phyloP scores from a whole-genome alignment of 495 filamentous ascomycete genomes.

The Aspergillus diversus region DNA sequence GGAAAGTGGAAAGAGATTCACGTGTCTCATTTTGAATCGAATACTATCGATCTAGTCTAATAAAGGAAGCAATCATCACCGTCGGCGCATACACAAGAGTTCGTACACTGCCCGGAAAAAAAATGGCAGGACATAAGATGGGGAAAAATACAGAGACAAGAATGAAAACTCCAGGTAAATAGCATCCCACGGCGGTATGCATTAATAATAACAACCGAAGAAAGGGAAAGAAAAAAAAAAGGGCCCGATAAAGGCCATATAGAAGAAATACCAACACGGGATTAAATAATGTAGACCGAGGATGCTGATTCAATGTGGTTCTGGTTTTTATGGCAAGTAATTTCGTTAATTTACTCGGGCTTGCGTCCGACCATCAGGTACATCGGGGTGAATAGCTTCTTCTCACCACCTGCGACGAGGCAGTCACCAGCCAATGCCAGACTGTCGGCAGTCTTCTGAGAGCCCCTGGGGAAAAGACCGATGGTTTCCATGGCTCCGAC shows the following conservation, averaged over 20 bases:
- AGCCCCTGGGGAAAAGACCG: conserved; percentile 77
- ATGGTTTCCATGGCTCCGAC: conserved; percentile 78
- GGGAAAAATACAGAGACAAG: conserved; percentile 2
- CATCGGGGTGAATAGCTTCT: conserved; percentile 98
- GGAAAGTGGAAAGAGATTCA: background rate
- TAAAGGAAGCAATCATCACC: conserved; percentile 24
- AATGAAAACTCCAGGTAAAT: conserved; percentile 16
- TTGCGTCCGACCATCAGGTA: conserved; percentile 98
- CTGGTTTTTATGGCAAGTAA: conserved; percentile 19
- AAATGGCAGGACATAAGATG: conserved; percentile 18
- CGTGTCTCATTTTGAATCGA: background rate
- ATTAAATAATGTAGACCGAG: conserved; percentile 30
- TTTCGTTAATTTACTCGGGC: conserved; percentile 54
- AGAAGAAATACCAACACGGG: conserved; percentile 4
- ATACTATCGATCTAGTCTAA: conserved; percentile 18
- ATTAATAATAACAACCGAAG: conserved; percentile 22
- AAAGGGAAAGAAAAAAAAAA: conserved; percentile 8
- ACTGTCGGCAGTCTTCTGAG: conserved; percentile 94
- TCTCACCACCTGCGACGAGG: conserved; percentile 85
- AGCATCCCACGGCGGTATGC: conserved; percentile 31
- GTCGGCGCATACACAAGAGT: conserved; percentile 25
- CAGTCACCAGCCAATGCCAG: conserved; percentile 82
- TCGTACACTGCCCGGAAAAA: conserved; percentile 23
- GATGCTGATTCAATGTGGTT: conserved; percentile 8
- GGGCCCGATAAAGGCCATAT: conserved; percentile 1